A percentile compares a stretch with the other conserved stretches of the same genome.
Evolutionary conservation across 768 basidiomycete genomes (phyloP).

Genomic region (Hemileccinum impolitum): DNA sequence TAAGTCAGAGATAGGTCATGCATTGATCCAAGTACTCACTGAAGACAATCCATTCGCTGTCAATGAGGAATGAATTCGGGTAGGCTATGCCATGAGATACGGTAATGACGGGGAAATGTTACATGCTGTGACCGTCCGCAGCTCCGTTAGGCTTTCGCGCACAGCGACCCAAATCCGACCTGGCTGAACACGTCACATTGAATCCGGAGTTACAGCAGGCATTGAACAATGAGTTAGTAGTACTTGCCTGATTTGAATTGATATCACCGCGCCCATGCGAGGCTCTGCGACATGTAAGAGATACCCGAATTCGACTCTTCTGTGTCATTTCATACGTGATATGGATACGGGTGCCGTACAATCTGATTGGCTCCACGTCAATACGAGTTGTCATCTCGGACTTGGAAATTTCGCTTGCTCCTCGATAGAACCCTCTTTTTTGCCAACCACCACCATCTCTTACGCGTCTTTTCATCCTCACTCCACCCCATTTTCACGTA

Average conservation of each 20-base stretch:
- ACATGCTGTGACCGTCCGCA: no score
- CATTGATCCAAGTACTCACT: neutral
- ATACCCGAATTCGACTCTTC: neutral
- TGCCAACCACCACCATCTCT: conserved; percentile 8
- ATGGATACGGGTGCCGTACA: neutral
- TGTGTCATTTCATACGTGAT: neutral
- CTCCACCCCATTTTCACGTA: conserved; percentile 22
- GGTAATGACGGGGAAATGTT: no score
- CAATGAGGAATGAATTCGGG: no score
- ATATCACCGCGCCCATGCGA: neutral
- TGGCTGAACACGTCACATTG: neutral
- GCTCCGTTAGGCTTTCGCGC: neutral
- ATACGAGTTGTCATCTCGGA: conserved; percentile 13
- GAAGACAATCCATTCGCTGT: no score
- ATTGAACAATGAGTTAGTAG: no score
- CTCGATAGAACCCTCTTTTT: conserved; percentile 18
- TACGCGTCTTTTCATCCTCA: conserved; percentile 1
- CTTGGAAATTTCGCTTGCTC: conserved; percentile 11
- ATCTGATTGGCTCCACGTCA: conserved; percentile 15
- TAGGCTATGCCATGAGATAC: no score
- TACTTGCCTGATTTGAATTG: no score
- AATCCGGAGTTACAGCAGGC: neutral
- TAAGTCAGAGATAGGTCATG: neutral
- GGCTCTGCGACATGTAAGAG: neutral
- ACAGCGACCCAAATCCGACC: neutral